These are phyloP conservation scores for Ceriops zippeliana DNA, from an alignment of 345 rosid species.

Conservation along the genomic window DNA sequence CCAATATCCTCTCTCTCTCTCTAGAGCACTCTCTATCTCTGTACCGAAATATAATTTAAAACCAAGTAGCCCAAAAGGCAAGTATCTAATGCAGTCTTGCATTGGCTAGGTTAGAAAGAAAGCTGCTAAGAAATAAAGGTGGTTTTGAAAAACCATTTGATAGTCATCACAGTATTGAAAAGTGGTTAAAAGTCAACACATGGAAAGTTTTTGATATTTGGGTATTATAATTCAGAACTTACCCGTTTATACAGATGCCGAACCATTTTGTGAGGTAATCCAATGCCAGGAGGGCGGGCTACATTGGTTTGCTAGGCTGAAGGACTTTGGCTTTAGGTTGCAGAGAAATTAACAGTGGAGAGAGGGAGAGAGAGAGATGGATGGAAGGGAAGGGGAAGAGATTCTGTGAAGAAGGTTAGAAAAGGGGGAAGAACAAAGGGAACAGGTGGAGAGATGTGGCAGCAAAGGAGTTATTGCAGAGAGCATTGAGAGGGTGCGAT, in stretches of 20 bases:
- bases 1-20: not conserved
- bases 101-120: too few species aligned
- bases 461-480: slow-evolving; percentile 67
- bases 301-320: too few species aligned
- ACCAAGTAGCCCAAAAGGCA: not conserved
- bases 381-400: not conserved
- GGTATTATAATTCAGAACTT: too few species aligned
- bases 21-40: slow-evolving; percentile 2
- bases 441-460: slow-evolving; percentile 39
- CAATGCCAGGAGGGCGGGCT: too few species aligned
- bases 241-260: too few species aligned
- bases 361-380: slow-evolving; percentile 1
- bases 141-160: too few species aligned
- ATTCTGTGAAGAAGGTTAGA: not conserved
- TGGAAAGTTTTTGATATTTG: too few species aligned
- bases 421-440: slow-evolving; percentile 23
- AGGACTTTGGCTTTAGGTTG: not conserved
- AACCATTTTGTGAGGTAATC: too few species aligned
- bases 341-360: not conserved
- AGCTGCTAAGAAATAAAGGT: too few species aligned
- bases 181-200: too few species aligned
- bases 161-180: too few species aligned
- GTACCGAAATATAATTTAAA: slow-evolving; percentile 3
- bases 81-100: not conserved
- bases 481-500: slow-evolving; percentile 61